These are phyloP conservation scores for Sugiyamaella castrensis DNA, from an alignment of 1,139 yeast species.

Conservation along the genomic window DNA sequence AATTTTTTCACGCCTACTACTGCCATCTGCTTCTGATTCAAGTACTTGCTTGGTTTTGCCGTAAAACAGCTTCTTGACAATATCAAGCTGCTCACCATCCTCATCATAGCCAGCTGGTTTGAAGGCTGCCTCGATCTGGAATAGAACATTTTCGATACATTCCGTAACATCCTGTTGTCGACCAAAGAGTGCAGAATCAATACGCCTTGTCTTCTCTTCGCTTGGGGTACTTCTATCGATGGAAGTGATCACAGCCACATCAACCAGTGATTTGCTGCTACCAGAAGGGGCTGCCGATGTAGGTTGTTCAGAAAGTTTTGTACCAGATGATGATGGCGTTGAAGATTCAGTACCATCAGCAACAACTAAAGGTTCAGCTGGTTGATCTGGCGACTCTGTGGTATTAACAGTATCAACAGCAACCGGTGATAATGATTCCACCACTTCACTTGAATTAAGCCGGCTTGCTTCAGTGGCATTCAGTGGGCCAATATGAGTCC, in stretches of 20 bases:
- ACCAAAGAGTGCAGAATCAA: conserved; percentile 48
- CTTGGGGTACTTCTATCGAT: conserved; percentile 2
- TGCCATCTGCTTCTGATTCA: conserved; percentile 36
- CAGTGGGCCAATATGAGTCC: not conserved
- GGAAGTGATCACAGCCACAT: conserved; percentile 5
- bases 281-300: no score
- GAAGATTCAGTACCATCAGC: no score
- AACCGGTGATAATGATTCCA: not conserved
- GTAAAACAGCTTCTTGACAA: conserved; percentile 73
- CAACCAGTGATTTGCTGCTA: not conserved
- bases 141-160: conserved; percentile 91
- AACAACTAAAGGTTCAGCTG: no score
- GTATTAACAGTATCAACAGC: not conserved
- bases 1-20: conserved; percentile 52
- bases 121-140: conserved; percentile 87
- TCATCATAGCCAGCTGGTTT: conserved; percentile 60
- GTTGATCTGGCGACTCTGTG: not conserved
- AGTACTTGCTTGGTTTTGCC: conserved; percentile 65
- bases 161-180: conserved; percentile 97
- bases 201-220: conserved; percentile 24
- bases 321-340: no score
- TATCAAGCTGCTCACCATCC: conserved; percentile 79
- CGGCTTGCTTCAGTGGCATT: not conserved
- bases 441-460: not conserved
- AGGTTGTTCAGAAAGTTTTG: no score